Conservation (phyloP, 345 rosid genomes). For the Eucalyptus globulus region DNA sequence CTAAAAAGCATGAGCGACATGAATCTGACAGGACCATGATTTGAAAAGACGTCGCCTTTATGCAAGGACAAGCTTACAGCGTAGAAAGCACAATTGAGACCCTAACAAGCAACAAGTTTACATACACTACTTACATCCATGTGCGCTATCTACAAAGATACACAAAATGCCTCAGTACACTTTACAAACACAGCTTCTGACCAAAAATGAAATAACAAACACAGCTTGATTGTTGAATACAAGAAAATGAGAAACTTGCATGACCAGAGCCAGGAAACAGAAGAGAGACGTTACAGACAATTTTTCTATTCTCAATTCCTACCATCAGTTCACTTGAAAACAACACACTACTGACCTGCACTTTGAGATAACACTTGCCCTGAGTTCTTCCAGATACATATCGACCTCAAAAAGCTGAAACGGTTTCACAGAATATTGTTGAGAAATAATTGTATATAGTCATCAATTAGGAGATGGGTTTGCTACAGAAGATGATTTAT, state of each 20-base stretch:
- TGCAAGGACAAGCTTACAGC: neutral
- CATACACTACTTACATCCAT: neutral
- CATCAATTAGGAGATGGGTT: neutral
- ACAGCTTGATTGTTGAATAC: neutral
- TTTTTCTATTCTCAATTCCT: neutral
- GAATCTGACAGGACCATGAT: neutral
- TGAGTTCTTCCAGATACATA: constrained; percentile 55
- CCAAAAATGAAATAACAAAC: neutral
- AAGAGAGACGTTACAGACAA: neutral
- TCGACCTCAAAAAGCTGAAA: constrained; percentile 58
- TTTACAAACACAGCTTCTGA: neutral
- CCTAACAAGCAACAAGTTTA: neutral
- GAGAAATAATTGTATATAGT: neutral
- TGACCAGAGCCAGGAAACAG: neutral
- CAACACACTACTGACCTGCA: constrained; percentile 46
- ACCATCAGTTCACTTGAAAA: neutral
- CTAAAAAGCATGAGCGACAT: neutral
- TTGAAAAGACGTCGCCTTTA: neutral
- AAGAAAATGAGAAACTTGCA: neutral
- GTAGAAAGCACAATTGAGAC: neutral
- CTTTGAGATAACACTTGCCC: constrained; percentile 42
- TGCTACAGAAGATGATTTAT: neutral
- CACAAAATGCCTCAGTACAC: neutral
- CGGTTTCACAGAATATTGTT: neutral
- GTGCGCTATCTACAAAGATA: neutral